Evolutionary conservation across 352 stramenopile genomes (phyloP), one percentile per base, ranked within the genome.

Genomic region (Thraustochytrium sp.): DNA sequence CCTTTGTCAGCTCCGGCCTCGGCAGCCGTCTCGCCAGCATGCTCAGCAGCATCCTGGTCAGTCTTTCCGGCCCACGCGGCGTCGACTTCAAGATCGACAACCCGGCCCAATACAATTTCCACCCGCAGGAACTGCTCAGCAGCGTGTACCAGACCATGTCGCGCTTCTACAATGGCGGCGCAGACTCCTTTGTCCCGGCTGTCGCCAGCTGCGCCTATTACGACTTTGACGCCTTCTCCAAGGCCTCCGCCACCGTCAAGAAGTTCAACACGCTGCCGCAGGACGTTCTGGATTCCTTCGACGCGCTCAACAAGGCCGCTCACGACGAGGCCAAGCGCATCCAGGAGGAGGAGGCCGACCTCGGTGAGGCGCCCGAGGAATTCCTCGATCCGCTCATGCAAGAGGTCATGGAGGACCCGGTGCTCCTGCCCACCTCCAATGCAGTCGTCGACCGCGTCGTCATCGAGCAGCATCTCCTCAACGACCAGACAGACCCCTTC

Each of bases 61-160:
- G 98, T 84, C 89, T 99, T 2, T 91, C 97, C 3, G 95, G 95
- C 3, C 90, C 92, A 5, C 94, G 94, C 72, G 94, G 94, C 0
- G 51, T 98, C 42, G 94, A 98, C 64, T 88, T 98, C 46, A 98
- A 98, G 89, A 90, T 90, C 85, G 95, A 97, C 48, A 98, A 99
- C 88, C 96, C 96, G 2, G 96, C 99, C 72, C 93, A 93, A 78
- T 98, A 98, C 88, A 97, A 98, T 84, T 99, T 99, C 87, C 92
- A 95, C 34, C 96, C 96, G 2, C 98, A 98, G 86, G 92, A 97
- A 63, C 98, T 99, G 93, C 90, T 99, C 1, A 90, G 92, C 38
- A 95, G 98, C 85, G 93, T 99, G 51, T 95, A 96, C 83, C 89
- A 96, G 84, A 98, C 97, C 31, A 92, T 98, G 84, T 87, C 95